Base-by-base conservation (phyloP, 768 basidiomycete species). In the Boletus patriciae region DNA sequence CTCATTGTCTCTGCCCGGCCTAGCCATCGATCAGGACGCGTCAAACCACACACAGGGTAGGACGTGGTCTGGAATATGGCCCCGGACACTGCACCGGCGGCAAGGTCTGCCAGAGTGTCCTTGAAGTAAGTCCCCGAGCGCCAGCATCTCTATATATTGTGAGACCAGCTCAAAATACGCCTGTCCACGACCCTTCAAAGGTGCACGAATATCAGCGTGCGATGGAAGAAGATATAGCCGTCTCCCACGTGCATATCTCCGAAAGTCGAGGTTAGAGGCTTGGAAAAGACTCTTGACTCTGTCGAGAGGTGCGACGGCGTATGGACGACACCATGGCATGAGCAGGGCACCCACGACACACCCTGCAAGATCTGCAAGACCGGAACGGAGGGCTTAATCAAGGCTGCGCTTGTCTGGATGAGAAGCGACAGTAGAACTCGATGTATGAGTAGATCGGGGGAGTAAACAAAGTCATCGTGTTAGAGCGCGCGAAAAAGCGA, bases 211-310 rank as follows among this genome's bases (percentile, higher is more conserved):
- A 69, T 69, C 13, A 52, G 23, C 29, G 40, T 6, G 21, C 7
- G 12, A 25, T 70, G 73, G 34, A 70, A 51, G 60, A 70, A 71
- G 37, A 75, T 38, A 46, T 6, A 51, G 29, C 33, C 38, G 37
- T 21, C 38, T n/a, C 19, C 27, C 83, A 55, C 56, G 94, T 52
- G 94, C 84, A 75, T 94, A 98, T 73, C 92, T 91, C 69, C 84
- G 82, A 69, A 90, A 99, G 55, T 98, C 95, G 6, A 90, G 90
- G 71, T 95, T 95, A 10, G 92, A 92, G 1, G 96, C 92, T 71
- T 99, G 96, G 69, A 98, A 96, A 47, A 99, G 85, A 66, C 98
- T 99, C 77, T 99, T 99, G 64, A 98, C 94, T 68, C 96, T 81
- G 72, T 99, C 96, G 46, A 99, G 80, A 3, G 96, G 96, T n/a